phyloP scores from a whole-genome alignment of 1,284 basidiomycete genomes.

The Porodaedalea pini region DNA sequence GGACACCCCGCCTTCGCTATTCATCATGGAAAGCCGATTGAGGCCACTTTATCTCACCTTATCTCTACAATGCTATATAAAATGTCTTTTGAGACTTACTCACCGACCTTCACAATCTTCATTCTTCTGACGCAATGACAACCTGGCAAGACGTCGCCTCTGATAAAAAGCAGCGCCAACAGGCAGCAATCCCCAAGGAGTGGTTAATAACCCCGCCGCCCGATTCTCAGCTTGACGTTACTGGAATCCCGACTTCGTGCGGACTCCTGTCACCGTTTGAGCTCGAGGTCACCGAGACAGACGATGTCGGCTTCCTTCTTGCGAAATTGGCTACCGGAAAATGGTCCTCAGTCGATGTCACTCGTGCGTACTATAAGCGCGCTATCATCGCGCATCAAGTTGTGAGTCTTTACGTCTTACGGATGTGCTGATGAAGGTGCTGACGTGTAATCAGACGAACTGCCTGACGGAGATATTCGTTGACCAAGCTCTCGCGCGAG shows the following conservation, averaged over 20 bases:
- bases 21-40: neutral
- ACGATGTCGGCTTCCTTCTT: conserved; percentile 47
- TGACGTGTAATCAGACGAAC: conserved; percentile 45
- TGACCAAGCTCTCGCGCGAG: conserved; percentile 54
- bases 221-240: conserved; percentile 47
- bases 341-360: conserved; percentile 65
- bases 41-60: conserved; percentile 1
- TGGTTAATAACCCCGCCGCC: conserved; percentile 50
- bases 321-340: conserved; percentile 43
- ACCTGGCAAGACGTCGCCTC: conserved; percentile 50
- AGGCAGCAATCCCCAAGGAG: conserved; percentile 53
- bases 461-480: conserved; percentile 70
- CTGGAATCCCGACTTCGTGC: conserved; percentile 50
- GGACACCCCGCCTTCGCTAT: neutral
- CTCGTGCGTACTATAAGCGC: conserved; percentile 74
- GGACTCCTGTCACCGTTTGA: conserved; percentile 60
- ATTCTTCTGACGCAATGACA: conserved; percentile 20
- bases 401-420: conserved; percentile 42
- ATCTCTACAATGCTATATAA: neutral
- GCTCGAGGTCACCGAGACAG: conserved; percentile 61
- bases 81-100: neutral
- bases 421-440: conserved; percentile 1
- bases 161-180: conserved; percentile 48
- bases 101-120: neutral
- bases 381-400: conserved; percentile 80